Evolutionary conservation across 306 rosid species (phyloP), one percentile per base, ranked within the genome.

Genomic region (Quercus parvula): DNA sequence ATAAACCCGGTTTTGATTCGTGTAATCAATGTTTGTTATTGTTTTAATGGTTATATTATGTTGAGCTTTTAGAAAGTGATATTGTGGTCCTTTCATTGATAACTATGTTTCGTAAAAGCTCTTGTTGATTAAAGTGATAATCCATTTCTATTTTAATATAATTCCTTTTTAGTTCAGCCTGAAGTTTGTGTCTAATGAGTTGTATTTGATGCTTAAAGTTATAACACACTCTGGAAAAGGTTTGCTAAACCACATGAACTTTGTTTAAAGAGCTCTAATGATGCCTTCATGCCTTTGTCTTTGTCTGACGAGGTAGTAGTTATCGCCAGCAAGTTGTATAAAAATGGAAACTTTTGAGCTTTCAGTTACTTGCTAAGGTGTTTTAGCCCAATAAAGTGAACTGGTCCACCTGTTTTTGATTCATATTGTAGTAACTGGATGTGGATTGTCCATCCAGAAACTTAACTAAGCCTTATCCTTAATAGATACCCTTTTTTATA

Each of bases 381-480:
- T 71, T 69, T 20, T 73, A 59, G 27, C 27, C 78, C 56, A 69
- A 75, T 41, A 84, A 71, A 81, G 46, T 11, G 46, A 51, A 41
- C 51, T 82, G 68, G 83, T 85, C 79, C 83, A 75, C 75, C 58
- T 58, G n/a, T 41, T 19, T 68, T 71, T 73, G 75, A 68, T 82
- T 80, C 58, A 75, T 67, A 74, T n/a, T 76, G 44, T 82, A 77
- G 30, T 41, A 10, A 62, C 44, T 75, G 75, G 79, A 52, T 79
- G 84, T 86, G 87, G 80, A 76, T 85, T 88, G 82, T 79, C 85
- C 85, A 81, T 83, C 88, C 82, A 77, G 83, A 88, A 82, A 82
- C 86, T 52, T 51, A 41, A 51, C 79, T 76, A 76, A 38, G 70
- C 70, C 86, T 85, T 78, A 76, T 78, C 80, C 78, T 44, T 57